Base-by-base conservation (phyloP, 2,329 filamentous ascomycete genomes). In the Macrophomina phaseolina region DNA sequence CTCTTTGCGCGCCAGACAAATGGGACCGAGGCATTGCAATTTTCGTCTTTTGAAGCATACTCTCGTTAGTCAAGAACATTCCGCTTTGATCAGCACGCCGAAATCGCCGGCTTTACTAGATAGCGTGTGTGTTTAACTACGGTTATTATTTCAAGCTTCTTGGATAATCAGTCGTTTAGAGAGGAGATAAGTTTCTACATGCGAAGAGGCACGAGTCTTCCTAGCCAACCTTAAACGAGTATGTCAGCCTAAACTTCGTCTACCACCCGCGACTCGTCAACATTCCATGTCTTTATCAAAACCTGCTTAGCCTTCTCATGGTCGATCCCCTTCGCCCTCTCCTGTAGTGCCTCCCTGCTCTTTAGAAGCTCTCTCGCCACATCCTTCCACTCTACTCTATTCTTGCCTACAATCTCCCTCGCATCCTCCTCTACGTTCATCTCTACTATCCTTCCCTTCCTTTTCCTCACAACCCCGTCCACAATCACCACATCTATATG, bases 401-500 rank as follows among this genome's bases (percentile, higher is more conserved):
- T 67, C 32, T 66, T 67, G 1, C 65, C 71, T 1, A 74, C 62
- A 9, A 60, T 2, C 7, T 11, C 55, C 40, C 55, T 60, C 14
- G 3, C 73, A 40, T 40, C 66, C 14, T 72, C 70, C 67, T 75
- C 71, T 6, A 75, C 64, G 7, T 67, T 61, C 1, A 78, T 71
- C 8, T 69, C 49, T 34, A 76, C 42, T 48, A 80, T 40, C 52
- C 71, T 74, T 0, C 79, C 77, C 1, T 69, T 69, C 14, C 69
- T 66, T 71, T 83, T 83, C 65, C 79, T 75, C 14, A 82, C 64
- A 1, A 77, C 64, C 0, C 81, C 81, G 71, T 82, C 78, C 4
- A 84, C 75, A 64, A 83, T 78, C 28, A 83, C 81, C 36, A 71
- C 78, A n/a, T 81, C 79, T 3, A 84, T 74, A 72, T 84, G 81